phyloP scores from a whole-genome alignment of 495 filamentous ascomycete genomes.

The Penicillium fimorum region DNA sequence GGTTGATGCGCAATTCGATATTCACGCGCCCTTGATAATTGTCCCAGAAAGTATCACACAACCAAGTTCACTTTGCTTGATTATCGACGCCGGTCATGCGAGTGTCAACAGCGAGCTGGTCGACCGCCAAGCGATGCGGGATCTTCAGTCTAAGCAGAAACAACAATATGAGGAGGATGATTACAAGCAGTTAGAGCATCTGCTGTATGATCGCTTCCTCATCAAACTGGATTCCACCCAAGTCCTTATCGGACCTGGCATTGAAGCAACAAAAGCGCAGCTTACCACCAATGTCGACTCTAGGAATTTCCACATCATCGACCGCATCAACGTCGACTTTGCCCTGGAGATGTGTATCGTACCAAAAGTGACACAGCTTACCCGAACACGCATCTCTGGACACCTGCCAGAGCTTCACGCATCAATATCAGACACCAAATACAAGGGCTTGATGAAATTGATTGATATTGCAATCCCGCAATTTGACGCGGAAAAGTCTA shows the following conservation, averaged over 20 bases:
- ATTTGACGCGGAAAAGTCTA: conserved; percentile 55
- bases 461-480: conserved; percentile 94
- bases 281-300: conserved; percentile 64
- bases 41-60: conserved; percentile 88
- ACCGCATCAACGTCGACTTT: conserved; percentile 96
- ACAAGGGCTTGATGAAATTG: conserved; percentile 92
- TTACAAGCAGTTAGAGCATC: conserved; percentile 75
- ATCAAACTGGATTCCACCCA: conserved; percentile 92
- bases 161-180: conserved; percentile 87
- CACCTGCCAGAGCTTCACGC: conserved; percentile 91
- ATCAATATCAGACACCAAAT: conserved; percentile 88
- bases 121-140: conserved; percentile 80
- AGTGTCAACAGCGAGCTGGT: conserved; percentile 92
- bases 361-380: conserved; percentile 90
- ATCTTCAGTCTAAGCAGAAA: conserved; percentile 87
- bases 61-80: conserved; percentile 77
- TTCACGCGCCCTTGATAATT: conserved; percentile 94
- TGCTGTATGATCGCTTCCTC: conserved; percentile 95
- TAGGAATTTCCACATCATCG: conserved; percentile 84
- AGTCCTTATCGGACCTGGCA: conserved; percentile 89
- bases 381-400: conserved; percentile 85
- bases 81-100: conserved; percentile 93
- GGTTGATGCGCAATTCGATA: conserved; percentile 90
- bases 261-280: conserved; percentile 86
- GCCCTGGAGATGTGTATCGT: conserved; percentile 88